Percentiles rank a stretch among this genome's conserved stretches.
These are phyloP conservation scores for Elsinoe arachidis DNA, from an alignment of 2,329 filamentous ascomycete species.

Conservation along the genomic window DNA sequence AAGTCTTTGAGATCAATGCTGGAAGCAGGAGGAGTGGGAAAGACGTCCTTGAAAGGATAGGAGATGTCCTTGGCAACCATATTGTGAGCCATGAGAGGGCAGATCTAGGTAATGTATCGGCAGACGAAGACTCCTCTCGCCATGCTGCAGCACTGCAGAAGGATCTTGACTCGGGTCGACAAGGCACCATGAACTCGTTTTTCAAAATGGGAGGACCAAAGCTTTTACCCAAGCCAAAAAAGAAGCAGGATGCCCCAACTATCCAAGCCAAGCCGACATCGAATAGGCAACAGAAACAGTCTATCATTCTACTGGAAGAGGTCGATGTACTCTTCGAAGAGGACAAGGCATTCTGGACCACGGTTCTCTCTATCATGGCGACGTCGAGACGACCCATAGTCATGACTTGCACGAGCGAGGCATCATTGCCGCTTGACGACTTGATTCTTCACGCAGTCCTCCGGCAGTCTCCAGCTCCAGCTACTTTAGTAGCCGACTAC, in stretches of 20 bases:
- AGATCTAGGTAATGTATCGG: constrained; percentile 20
- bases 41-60: constrained; percentile 83
- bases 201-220: constrained; percentile 47
- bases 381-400: constrained; percentile 88
- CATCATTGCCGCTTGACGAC: constrained; percentile 63
- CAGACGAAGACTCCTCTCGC: constrained; percentile 30
- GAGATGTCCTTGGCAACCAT: constrained; percentile 95
- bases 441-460: constrained; percentile 81
- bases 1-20: constrained; percentile 90
- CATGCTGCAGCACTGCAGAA: constrained; percentile 42
- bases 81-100: constrained; percentile 54
- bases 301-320: constrained; percentile 87
- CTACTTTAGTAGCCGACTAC: constrained; percentile 65
- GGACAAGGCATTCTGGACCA: constrained; percentile 90
- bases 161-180: constrained; percentile 59
- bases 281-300: constrained; percentile 67
- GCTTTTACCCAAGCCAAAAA: constrained; percentile 20
- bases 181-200: constrained; percentile 72
- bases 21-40: constrained; percentile 75
- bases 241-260: constrained; percentile 21
- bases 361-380: constrained; percentile 64
- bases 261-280: constrained; percentile 27
- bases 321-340: constrained; percentile 91
- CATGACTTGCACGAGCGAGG: constrained; percentile 90
- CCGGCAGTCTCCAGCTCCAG: constrained; percentile 59